These are phyloP conservation scores for Boletus pseudo-olivaceus DNA, from an alignment of 768 basidiomycete genomes.

Conservation along the genomic window DNA sequence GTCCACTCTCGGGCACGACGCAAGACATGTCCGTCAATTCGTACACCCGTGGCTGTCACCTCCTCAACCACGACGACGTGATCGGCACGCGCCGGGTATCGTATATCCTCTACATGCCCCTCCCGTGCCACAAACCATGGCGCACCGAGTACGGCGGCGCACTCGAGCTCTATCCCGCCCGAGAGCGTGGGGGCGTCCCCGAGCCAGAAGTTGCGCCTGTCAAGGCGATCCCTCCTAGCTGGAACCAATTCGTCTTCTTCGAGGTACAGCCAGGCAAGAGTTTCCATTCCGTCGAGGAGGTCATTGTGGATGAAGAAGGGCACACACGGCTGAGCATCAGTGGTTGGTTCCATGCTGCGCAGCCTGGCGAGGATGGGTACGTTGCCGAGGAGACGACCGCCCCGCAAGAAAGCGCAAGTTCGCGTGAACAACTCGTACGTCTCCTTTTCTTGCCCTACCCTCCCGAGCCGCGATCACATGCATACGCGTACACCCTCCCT, in stretches of 20 bases:
- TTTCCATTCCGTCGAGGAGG: conserved; percentile 97
- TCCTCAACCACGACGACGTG: conserved; percentile 98
- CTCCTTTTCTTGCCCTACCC: conserved; percentile 3
- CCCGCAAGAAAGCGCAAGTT: conserved; percentile 76
- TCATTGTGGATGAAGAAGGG: conserved; percentile 75
- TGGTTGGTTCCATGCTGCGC: conserved; percentile 95
- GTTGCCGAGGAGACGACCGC: conserved; percentile 43
- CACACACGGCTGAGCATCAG: conserved; percentile 81
- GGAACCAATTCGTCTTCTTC: conserved; percentile 89
- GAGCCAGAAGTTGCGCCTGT: conserved; percentile 67
- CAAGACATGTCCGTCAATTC: conserved; percentile 95
- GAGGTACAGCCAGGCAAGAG: conserved; percentile 93
- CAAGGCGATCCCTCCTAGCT: conserved; percentile 71
- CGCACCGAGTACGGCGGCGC: conserved; percentile 89
- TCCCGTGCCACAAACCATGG: conserved; percentile 73
- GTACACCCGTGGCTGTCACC: conserved; percentile 87
- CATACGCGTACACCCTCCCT: conserved; percentile 6
- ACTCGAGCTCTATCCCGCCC: conserved; percentile 85
- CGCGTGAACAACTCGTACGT: conserved; percentile 90
- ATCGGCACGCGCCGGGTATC: conserved; percentile 92
- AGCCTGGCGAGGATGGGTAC: conserved; percentile 89
- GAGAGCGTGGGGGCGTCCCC: conserved; percentile 49
- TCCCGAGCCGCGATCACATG: conserved; percentile 1
- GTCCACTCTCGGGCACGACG: conserved; percentile 84
- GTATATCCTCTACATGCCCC: conserved; percentile 96